These are phyloP conservation scores for Hibiscus tridactylites DNA, from an alignment of 345 rosid genomes.

Conservation along the genomic window DNA sequence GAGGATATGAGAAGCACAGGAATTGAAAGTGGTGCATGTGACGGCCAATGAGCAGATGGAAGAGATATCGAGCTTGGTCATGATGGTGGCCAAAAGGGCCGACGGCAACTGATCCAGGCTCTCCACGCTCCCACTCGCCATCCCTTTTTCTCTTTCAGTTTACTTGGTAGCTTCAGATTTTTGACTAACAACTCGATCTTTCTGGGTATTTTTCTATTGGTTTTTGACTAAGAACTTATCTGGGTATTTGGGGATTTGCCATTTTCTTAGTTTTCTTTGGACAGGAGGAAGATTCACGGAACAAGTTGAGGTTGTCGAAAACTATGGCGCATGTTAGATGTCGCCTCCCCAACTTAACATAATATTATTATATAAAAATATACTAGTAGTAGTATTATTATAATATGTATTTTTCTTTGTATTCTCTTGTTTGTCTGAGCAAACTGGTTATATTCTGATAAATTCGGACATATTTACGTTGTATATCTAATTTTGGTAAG, in stretches of 20 bases:
- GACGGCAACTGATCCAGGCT: slow-evolving; percentile 63
- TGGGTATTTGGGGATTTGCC: background rate
- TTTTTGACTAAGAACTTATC: background rate
- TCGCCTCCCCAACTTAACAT: background rate
- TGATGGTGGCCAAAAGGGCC: slow-evolving; percentile 53
- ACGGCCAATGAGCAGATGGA: slow-evolving; percentile 72
- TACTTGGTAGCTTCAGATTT: background rate
- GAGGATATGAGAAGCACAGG: slow-evolving; percentile 58
- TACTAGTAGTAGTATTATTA: too few relatives aligned
- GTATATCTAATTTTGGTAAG: too few relatives aligned
- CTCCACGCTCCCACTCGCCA: slow-evolving; percentile 18
- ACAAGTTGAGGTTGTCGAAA: background rate
- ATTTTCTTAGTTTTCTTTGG: background rate
- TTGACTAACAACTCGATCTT: background rate
- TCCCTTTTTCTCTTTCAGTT: background rate
- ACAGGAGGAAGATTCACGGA: background rate
- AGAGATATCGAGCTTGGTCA: slow-evolving; percentile 70
- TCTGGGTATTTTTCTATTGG: background rate
- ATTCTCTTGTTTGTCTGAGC: too few relatives aligned
- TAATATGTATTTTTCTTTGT: too few relatives aligned
- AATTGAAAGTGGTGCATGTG: slow-evolving; percentile 47
- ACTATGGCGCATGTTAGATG: background rate
- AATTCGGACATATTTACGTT: too few relatives aligned
- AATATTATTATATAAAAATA: too few relatives aligned
- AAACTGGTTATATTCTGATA: too few relatives aligned